phyloP scores from a whole-genome alignment of 2,329 filamentous ascomycete genomes.

The Aspergillus ruber region DNA sequence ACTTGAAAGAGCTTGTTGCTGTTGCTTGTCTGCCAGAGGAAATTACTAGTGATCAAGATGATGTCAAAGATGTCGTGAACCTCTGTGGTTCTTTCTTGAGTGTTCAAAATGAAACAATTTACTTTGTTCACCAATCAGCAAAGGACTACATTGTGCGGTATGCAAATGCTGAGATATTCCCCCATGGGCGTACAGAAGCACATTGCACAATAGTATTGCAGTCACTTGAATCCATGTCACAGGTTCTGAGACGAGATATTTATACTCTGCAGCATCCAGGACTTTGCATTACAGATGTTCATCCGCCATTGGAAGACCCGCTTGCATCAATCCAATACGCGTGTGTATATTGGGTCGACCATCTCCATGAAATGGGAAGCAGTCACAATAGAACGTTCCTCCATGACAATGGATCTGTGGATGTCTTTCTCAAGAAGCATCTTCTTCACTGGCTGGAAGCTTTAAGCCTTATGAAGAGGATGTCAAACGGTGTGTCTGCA shows the following conservation, averaged over 20 bases:
- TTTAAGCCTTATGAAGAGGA: constrained; percentile 2
- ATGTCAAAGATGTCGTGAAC: background rate
- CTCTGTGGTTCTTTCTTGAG: constrained; percentile 10
- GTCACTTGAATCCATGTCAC: background rate
- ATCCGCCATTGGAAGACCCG: background rate
- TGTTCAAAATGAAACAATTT: constrained; percentile 4
- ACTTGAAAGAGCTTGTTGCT: background rate
- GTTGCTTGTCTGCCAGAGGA: constrained; percentile 1
- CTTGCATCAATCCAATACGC: background rate
- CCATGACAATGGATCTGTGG: background rate
- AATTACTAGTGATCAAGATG: background rate
- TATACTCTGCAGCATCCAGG: background rate
- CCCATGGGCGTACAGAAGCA: background rate
- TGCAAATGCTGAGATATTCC: too few species aligned
- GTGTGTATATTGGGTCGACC: background rate
- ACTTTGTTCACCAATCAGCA: constrained; percentile 12
- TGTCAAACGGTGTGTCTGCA: background rate
- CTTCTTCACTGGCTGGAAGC: constrained; percentile 7
- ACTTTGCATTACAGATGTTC: background rate
- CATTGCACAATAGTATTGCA: background rate
- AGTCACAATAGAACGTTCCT: background rate
- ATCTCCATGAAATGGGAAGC: background rate
- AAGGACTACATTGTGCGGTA: constrained; percentile 9
- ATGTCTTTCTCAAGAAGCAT: constrained; percentile 3
- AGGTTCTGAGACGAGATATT: background rate